Evolutionary conservation across 306 rosid genomes (phyloP).

Genomic region (Quercus dentata): DNA sequence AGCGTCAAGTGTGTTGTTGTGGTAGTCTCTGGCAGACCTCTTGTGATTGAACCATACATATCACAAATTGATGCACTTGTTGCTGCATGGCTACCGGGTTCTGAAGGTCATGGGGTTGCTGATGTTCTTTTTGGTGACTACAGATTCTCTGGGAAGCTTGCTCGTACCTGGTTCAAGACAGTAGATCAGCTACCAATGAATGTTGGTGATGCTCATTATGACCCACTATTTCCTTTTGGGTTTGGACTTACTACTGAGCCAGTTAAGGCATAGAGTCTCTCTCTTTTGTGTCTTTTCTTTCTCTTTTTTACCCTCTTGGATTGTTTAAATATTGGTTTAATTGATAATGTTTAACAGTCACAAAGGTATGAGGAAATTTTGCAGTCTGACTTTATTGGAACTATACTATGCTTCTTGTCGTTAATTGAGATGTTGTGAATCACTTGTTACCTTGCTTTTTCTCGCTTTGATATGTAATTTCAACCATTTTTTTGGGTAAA

Average conservation of each 20-base stretch:
- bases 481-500: too few species aligned
- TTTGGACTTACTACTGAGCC: slow-evolving; percentile 18
- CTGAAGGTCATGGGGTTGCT: slow-evolving; percentile 19
- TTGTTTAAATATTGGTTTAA: slow-evolving; percentile 6
- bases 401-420: too few species aligned
- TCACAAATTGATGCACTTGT: not conserved
- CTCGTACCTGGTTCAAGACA: slow-evolving; percentile 17
- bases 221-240: slow-evolving; percentile 13
- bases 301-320: not conserved
- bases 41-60: slow-evolving; percentile 2
- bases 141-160: slow-evolving; percentile 21
- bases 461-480: too few species aligned
- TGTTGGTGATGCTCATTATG: slow-evolving; percentile 17
- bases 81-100: slow-evolving; percentile 22
- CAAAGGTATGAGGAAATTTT: too few species aligned
- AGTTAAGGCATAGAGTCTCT: too few species aligned
- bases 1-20: slow-evolving; percentile 1
- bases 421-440: too few species aligned
- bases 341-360: too few species aligned
- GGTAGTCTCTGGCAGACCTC: slow-evolving; percentile 9
- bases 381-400: too few species aligned
- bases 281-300: too few species aligned
- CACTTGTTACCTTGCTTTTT: too few species aligned
- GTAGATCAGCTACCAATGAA: slow-evolving; percentile 18
- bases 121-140: slow-evolving; percentile 17